Evolutionary conservation across 306 rosid species (phyloP).

Genomic region (Astragalus membranaceus): DNA sequence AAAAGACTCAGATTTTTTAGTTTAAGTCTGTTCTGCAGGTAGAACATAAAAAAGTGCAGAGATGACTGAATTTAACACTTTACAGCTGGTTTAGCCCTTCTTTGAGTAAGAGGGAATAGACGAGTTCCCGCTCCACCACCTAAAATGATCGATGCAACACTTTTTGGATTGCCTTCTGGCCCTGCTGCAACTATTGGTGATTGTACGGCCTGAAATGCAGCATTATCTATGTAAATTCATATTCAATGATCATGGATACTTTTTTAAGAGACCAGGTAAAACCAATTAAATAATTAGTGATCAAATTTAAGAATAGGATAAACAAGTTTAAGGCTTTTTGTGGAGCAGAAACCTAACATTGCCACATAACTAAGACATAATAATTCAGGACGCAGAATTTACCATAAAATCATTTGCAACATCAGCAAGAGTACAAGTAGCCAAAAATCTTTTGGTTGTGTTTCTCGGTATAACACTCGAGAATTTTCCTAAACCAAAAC

Average conservation of each 20-base stretch:
- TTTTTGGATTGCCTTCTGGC: conserved; percentile 32
- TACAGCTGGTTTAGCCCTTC: conserved; percentile 55
- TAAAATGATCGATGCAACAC: conserved; percentile 45
- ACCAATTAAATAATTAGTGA: neutral
- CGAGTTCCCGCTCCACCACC: conserved; percentile 60
- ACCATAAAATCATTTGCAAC: conserved; percentile 41
- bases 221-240: neutral
- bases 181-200: conserved; percentile 28
- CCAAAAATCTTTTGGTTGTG: conserved; percentile 22
- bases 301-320: neutral
- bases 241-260: too few species aligned
- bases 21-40: neutral
- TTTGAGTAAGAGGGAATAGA: conserved; percentile 47
- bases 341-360: neutral
- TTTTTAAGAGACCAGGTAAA: too few species aligned
- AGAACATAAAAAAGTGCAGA: neutral
- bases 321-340: neutral
- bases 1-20: conserved; percentile 12
- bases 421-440: conserved; percentile 36
- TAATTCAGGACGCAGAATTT: conserved; percentile 1
- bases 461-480: conserved; percentile 11
- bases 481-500: conserved; percentile 15
- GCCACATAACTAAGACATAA: neutral
- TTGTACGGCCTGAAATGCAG: conserved; percentile 37
- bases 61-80: neutral